Evolutionary conservation across 2,329 filamentous ascomycete genomes (phyloP).

Genomic region (Apiospora saccharicola): DNA sequence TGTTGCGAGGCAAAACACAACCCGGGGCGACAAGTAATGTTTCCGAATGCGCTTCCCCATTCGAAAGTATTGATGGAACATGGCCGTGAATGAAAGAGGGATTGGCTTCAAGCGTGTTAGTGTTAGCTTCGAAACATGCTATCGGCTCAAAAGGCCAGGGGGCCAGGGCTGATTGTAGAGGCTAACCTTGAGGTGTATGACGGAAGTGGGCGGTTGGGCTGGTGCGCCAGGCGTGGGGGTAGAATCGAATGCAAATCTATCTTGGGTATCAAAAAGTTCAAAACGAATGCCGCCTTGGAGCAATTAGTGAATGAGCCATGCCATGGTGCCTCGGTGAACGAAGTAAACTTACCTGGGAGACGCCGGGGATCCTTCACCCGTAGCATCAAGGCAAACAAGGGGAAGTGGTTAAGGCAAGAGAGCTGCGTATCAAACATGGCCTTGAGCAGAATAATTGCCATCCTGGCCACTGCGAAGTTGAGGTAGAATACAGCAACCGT

Average conservation of each 20-base stretch:
- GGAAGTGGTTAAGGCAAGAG: slow-evolving; percentile 96
- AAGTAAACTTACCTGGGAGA: slow-evolving; percentile 71
- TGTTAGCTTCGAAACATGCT: slow-evolving; percentile 24
- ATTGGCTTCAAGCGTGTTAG: slow-evolving; percentile 67
- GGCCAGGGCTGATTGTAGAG: no score
- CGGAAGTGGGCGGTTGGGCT: slow-evolving; percentile 70
- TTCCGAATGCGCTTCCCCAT: slow-evolving; percentile 91
- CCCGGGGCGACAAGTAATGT: slow-evolving; percentile 90
- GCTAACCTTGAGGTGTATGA: slow-evolving; percentile 83
- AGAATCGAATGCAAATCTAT: slow-evolving; percentile 52
- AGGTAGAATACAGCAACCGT: slow-evolving; percentile 97
- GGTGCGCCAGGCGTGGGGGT: slow-evolving; percentile 28
- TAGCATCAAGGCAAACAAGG: slow-evolving; percentile 95
- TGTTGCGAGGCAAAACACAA: slow-evolving; percentile 86
- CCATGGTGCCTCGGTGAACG: background rate
- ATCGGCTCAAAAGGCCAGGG: background rate
- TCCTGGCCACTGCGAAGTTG: slow-evolving; percentile 92
- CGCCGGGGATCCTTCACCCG: slow-evolving; percentile 90
- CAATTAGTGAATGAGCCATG: slow-evolving; percentile 26
- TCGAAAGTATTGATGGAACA: slow-evolving; percentile 98
- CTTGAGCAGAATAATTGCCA: slow-evolving; percentile 94
- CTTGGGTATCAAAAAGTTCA: slow-evolving; percentile 79
- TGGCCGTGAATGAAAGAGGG: slow-evolving; percentile 86
- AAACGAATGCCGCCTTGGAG: slow-evolving; percentile 80
- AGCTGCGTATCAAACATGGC: slow-evolving; percentile 89